Conservation (phyloP, 2,329 filamentous ascomycete species). For the Sporothrix sp. region DNA sequence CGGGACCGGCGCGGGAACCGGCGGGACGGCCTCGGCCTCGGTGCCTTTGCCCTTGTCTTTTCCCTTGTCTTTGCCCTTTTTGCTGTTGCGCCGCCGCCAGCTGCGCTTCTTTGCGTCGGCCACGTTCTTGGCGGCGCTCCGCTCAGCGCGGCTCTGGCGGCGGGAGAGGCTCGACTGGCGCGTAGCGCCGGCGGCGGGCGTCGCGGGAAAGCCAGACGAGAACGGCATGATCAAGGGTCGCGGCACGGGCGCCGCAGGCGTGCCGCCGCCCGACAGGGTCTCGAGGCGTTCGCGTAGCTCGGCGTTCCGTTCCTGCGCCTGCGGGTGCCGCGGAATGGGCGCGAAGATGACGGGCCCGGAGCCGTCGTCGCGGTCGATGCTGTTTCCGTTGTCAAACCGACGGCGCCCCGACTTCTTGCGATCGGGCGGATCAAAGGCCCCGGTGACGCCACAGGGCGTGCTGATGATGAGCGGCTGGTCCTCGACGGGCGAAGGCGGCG, state of each 20-base stretch:
- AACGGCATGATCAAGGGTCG: conserved; percentile 23
- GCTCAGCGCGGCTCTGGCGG: conserved; percentile 45
- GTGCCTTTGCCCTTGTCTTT: too few species aligned
- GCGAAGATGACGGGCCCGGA: conserved; percentile 36
- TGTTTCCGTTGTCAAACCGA: neutral
- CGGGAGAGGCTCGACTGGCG: conserved; percentile 35
- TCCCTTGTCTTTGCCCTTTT: conserved; percentile 29
- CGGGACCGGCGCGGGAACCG: neutral
- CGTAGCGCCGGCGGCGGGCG: conserved; percentile 27
- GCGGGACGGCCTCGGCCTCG: neutral
- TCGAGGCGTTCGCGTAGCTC: conserved; percentile 42
- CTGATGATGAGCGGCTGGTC: conserved; percentile 52
- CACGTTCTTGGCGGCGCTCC: conserved; percentile 53
- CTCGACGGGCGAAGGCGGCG: too few species aligned
- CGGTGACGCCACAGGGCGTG: conserved; percentile 45
- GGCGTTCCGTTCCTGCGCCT: conserved; percentile 26
- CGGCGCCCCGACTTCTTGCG: conserved; percentile 17
- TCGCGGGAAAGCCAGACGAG: conserved; percentile 3
- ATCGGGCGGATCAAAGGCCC: conserved; percentile 40
- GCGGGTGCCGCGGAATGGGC: conserved; percentile 43
- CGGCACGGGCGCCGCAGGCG: neutral
- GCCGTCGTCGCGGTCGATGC: neutral
- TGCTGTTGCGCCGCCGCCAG: conserved; percentile 35
- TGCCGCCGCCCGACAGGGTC: conserved; percentile 38
- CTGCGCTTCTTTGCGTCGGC: conserved; percentile 49